Percentiles rank a stretch among this genome's conserved stretches.
Evolutionary conservation across 495 filamentous ascomycete species (phyloP).

Genomic region (Aspergillus sparsus): DNA sequence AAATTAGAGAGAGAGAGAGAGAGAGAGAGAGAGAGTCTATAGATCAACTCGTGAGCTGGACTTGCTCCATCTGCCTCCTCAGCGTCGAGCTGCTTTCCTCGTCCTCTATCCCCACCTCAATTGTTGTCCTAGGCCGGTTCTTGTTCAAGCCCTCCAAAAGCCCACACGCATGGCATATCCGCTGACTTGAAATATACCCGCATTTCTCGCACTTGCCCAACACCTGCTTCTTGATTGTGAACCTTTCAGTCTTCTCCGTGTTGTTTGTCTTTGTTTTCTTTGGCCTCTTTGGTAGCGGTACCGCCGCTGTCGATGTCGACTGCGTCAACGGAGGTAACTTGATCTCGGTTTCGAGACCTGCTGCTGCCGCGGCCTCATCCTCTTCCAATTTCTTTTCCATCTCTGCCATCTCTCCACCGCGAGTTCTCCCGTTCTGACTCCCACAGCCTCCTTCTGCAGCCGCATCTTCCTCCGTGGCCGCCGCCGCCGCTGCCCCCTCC

Average conservation of each 20-base stretch:
- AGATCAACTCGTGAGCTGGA: conserved; percentile 40
- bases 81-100: conserved; percentile 58
- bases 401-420: conserved; percentile 84
- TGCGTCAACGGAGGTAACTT: conserved; percentile 32
- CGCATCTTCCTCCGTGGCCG: conserved; percentile 58
- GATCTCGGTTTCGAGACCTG: conserved; percentile 72
- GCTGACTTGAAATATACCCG: conserved; percentile 93
- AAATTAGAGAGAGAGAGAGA: too few species aligned
- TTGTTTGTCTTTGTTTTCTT: conserved; percentile 26
- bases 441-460: conserved; percentile 75
- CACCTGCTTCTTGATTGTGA: conserved; percentile 60
- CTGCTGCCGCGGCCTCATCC: conserved; percentile 67
- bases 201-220: conserved; percentile 83
- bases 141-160: conserved; percentile 91
- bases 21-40: neutral
- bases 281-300: conserved; percentile 16
- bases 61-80: conserved; percentile 54
- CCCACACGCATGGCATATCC: conserved; percentile 91
- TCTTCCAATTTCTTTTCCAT: conserved; percentile 80
- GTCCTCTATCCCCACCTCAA: conserved; percentile 55
- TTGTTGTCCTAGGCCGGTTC: conserved; percentile 76
- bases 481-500: conserved; percentile 38
- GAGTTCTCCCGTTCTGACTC: conserved; percentile 65
- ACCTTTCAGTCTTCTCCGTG: conserved; percentile 22
- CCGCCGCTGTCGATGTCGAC: conserved; percentile 10